Conservation (phyloP, 257 asterid genomes). For the Nicotiana knightiana region DNA sequence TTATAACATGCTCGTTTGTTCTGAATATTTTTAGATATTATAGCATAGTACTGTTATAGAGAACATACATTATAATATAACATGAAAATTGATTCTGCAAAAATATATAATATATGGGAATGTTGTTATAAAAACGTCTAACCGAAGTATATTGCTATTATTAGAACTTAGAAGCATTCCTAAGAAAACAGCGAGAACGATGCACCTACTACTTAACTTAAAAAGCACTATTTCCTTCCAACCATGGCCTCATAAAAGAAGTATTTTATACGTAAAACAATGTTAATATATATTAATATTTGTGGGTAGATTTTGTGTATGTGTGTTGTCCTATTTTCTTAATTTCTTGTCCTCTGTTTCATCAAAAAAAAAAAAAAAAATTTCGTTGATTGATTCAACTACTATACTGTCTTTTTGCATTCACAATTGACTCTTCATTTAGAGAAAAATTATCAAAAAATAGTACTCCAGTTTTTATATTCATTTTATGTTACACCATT, state of each 20-base stretch:
- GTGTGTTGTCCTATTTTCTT: not conserved
- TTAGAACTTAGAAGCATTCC: not conserved
- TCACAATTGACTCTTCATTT: not conserved
- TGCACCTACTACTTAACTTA: no score
- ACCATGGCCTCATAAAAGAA: not conserved
- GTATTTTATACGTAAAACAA: not conserved
- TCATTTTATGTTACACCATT: not conserved
- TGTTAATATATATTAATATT: not conserved
- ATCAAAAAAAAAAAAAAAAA: not conserved
- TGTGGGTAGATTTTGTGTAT: not conserved
- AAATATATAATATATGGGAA: no score
- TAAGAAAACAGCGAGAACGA: not conserved
- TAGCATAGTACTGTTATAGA: no score
- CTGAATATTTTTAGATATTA: no score
- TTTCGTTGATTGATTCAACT: not conserved
- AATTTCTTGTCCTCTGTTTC: not conserved
- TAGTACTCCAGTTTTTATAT: not conserved
- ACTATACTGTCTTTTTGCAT: not conserved
- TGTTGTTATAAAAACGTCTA: no score
- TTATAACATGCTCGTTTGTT: no score
- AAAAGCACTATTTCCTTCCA: not conserved
- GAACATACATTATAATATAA: no score
- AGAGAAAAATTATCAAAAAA: not conserved
- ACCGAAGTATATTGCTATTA: not conserved
- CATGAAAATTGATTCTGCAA: no score